Conservation (phyloP, 306 rosid genomes). For the Vigna angularis region DNA sequence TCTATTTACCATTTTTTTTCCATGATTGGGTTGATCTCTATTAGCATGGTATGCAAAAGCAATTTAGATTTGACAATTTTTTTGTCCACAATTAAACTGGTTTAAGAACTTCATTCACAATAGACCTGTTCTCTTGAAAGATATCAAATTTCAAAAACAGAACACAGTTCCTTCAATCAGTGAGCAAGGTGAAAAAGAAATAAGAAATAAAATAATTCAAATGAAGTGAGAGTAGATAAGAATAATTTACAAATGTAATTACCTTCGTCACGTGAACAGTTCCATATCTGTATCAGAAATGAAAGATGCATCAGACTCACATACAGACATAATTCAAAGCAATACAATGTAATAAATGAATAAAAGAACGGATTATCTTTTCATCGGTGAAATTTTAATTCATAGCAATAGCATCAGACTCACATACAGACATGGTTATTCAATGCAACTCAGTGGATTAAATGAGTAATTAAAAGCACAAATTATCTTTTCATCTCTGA, state of each 20-base stretch:
- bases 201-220: neutral
- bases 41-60: neutral
- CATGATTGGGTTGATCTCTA: neutral
- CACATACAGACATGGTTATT: neutral
- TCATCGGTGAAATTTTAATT: neutral
- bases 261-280: slow-evolving; percentile 96
- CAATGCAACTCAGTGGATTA: too few relatives aligned
- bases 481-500: neutral
- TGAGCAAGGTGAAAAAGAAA: slow-evolving; percentile 7
- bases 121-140: slow-evolving; percentile 16
- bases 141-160: slow-evolving; percentile 11
- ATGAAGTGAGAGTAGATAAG: slow-evolving; percentile 17
- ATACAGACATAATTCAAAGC: slow-evolving; percentile 25
- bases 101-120: slow-evolving; percentile 1
- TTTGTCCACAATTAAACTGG: neutral
- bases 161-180: slow-evolving; percentile 9
- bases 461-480: neutral
- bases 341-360: slow-evolving; percentile 6
- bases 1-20: too few relatives aligned
- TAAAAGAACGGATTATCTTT: neutral
- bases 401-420: neutral
- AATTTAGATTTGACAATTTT: neutral
- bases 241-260: slow-evolving; percentile 29
- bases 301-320: slow-evolving; percentile 48
- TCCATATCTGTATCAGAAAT: slow-evolving; percentile 87